These are phyloP conservation scores for Wickerhamomyces pijperi DNA, from an alignment of 805 yeast species.

Conservation along the genomic window DNA sequence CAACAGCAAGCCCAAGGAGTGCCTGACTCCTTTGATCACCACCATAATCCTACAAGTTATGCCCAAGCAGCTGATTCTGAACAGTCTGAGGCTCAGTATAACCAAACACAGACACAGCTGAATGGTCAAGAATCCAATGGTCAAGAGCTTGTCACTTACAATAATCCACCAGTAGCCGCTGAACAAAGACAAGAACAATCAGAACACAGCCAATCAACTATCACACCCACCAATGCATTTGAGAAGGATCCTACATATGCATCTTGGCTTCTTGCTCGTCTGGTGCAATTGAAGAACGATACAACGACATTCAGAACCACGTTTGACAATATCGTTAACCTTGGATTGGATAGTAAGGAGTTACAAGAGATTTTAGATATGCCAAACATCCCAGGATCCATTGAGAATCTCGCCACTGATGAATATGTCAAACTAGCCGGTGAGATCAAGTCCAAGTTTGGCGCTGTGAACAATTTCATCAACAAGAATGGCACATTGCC, in stretches of 20 bases:
- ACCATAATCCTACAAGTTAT: too few relatives aligned
- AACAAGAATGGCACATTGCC: not conserved
- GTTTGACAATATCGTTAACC: not conserved
- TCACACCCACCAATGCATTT: too few relatives aligned
- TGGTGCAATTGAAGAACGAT: slow-evolving; percentile 1
- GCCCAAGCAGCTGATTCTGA: too few relatives aligned
- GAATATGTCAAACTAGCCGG: not conserved
- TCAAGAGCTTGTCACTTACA: too few relatives aligned
- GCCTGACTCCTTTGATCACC: too few relatives aligned
- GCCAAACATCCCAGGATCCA: not conserved
- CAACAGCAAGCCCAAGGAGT: too few relatives aligned
- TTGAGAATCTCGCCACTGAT: not conserved
- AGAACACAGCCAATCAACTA: too few relatives aligned
- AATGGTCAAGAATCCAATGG: too few relatives aligned
- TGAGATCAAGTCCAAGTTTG: not conserved
- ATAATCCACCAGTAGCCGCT: too few relatives aligned
- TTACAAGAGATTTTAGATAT: not conserved
- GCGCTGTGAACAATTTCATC: not conserved
- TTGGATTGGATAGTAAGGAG: not conserved
- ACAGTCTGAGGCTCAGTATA: too few relatives aligned
- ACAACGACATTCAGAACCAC: not conserved
- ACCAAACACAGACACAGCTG: too few relatives aligned
- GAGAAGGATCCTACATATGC: not conserved
- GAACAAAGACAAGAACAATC: too few relatives aligned
- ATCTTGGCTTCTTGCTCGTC: not conserved